Base-by-base conservation (phyloP, 2,329 filamentous ascomycete genomes). In the Allantophomopsis cytisporea region DNA sequence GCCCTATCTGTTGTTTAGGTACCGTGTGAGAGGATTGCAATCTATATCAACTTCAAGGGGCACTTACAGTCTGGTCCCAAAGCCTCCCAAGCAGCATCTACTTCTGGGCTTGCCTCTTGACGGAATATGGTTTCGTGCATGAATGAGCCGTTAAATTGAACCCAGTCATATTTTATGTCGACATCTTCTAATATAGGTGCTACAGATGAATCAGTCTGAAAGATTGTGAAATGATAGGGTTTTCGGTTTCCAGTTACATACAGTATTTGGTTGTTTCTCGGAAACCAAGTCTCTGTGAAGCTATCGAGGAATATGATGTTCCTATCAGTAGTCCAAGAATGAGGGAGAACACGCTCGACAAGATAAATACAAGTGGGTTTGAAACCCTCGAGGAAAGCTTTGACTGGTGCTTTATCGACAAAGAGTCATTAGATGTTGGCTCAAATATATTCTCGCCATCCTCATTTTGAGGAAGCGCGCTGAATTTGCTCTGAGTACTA, bases 81-180 rank as follows among this genome's bases (percentile, higher is more conserved):
- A 2, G 60, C 59, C 16, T 58, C 56, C 69, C 70, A 74, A 2
- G 69, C 69, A 10, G 60, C 62, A 48, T 74, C 70, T 2, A 71
- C 67, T 46, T 68, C 65, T 2, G 65, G 64, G 2, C 64, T 52
- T 12, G 50, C 65, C 21, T 57, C 50, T 45, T 63, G 56, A 15
- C 69, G 62, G 46, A 66, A 74, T n/a, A 62, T 51, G 36, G 65
- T 70, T 42, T 69, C 61, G 31, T 71, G 64, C 32, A 71, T 46
- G 14, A 74, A 63, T 0, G 66, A 68, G 3, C 69, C 69, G 47
- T 73, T 71, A 51, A 70, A 73, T 15, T 45, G 52, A 17, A 64
- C 54, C 1, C 50, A 49, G 10, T 58, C 52, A 50, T 65, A 69
- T 10, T 52, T 49, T 4, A 68, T 56, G 17, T 57, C 49, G 5